Conservation (phyloP, 2,329 filamentous ascomycete species). For the Alternaria sp. region DNA sequence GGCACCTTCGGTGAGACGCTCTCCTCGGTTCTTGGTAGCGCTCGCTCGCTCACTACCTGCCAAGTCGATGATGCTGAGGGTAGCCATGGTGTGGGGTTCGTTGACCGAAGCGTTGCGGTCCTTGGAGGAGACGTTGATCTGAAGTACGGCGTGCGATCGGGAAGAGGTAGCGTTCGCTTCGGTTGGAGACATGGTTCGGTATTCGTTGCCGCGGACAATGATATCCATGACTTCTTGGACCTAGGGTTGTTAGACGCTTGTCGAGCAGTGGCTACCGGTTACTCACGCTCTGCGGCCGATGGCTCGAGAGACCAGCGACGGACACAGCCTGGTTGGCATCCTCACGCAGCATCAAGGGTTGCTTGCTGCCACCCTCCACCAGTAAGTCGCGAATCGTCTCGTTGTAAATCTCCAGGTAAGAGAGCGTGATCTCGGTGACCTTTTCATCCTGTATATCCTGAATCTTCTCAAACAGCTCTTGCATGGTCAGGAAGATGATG, state of each 20-base stretch:
- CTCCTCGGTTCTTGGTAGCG: conserved; percentile 94
- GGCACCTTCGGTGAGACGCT: conserved; percentile 88
- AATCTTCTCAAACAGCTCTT: conserved; percentile 97
- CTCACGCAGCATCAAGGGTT: conserved; percentile 89
- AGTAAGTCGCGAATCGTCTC: conserved; percentile 96
- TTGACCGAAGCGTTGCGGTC: conserved; percentile 91
- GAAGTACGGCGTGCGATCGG: conserved; percentile 93
- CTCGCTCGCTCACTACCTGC: conserved; percentile 95
- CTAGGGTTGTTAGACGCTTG: conserved; percentile 40
- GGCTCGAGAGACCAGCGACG: conserved; percentile 88
- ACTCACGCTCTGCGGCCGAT: conserved; percentile 83
- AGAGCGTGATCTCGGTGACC: conserved; percentile 86
- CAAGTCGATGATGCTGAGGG: conserved; percentile 96
- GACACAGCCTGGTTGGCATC: conserved; percentile 93
- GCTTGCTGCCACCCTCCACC: conserved; percentile 82
- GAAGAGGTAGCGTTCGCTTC: conserved; percentile 98
- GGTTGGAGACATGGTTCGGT: conserved; percentile 93
- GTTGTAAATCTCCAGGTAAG: conserved; percentile 98
- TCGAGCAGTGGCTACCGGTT: background rate
- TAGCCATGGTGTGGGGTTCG: conserved; percentile 97
- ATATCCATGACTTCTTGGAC: conserved; percentile 97
- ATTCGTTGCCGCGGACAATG: conserved; percentile 94
- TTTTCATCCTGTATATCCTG: conserved; percentile 86
- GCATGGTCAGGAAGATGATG: conserved; percentile 99
- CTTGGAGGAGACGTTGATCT: conserved; percentile 95